Percentiles rank a stretch among this genome's conserved stretches.
These are phyloP conservation scores for Spergularia marina DNA, from an alignment of 148 eudicot species.

Conservation along the genomic window DNA sequence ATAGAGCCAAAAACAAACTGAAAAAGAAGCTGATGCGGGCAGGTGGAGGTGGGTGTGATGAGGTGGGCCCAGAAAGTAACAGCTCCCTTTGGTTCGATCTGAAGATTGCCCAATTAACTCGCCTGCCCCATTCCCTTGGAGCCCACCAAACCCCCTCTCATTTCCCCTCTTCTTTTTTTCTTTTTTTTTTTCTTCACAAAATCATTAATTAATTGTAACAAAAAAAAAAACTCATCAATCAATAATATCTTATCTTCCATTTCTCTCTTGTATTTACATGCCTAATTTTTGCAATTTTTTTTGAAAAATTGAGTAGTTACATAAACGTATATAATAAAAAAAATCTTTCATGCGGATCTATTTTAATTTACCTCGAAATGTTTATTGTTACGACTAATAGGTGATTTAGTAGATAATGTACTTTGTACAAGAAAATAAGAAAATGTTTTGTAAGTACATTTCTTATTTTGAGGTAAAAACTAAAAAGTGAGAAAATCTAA, in stretches of 20 bases:
- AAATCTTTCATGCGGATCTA: too few relatives aligned
- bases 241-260: not conserved
- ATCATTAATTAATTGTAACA: not conserved
- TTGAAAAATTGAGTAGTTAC: too few relatives aligned
- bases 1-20: constrained; percentile 16
- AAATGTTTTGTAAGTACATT: too few relatives aligned
- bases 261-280: not conserved
- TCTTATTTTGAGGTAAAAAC: too few relatives aligned
- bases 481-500: too few relatives aligned
- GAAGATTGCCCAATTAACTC: constrained; percentile 15
- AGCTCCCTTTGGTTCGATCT: constrained; percentile 10
- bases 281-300: too few relatives aligned
- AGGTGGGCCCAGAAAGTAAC: constrained; percentile 26
- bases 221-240: too few relatives aligned
- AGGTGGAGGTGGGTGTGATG: constrained; percentile 24
- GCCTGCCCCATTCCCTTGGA: constrained; percentile 25
- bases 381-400: too few relatives aligned
- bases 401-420: too few relatives aligned
- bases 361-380: too few relatives aligned
- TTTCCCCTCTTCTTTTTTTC: not conserved
- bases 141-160: not conserved
- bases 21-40: constrained; percentile 20
- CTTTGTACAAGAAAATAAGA: too few relatives aligned
- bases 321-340: too few relatives aligned
- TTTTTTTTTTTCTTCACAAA: not conserved